Evolutionary conservation across 2,329 filamentous ascomycete species (phyloP), one percentile per base, ranked within the genome.

Genomic region (Chaetomium globosum): DNA sequence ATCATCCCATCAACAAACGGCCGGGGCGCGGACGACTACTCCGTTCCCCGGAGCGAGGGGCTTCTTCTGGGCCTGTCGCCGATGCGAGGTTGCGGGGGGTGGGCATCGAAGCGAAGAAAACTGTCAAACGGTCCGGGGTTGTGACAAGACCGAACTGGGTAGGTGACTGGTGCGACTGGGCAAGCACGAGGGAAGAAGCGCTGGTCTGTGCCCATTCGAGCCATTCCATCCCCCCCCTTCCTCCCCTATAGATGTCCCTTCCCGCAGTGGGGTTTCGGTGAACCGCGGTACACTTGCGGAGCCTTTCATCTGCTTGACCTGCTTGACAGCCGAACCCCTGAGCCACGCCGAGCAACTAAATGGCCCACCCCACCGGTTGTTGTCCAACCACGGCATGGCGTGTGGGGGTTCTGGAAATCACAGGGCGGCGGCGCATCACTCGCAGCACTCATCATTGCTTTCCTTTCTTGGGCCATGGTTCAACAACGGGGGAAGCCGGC

Each of bases 41-140:
- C 43, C 30, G 58, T 28, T 23, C 26, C 39, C 60, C 60, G 60
- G 43, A 57, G 39, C 60, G 46, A 57, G n/a, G 12, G 30, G 23
- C 52, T 43, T 48, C 39, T 49, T 61, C 55, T 30, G 59, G 59
- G 4, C 10, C 16, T 39, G n/a, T 46, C 59, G 59, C 51, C 59
- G 51, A 46, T 43, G 39, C 39, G 39, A 43, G 39, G 39, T 43
- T 43, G 39, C 39, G 39, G 39, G 36, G 36, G 36, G 31, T 8
- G 33, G 33, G 39, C 39, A 19, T 19, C 39, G 39, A 43, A 43
- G 39, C 39, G 39, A 43, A 43, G 39, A 16, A 43, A 43, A 43
- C 39, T 43, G 39, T 43, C 39, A 43, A 43, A 43, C 16, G 39
- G 39, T 43, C 39, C 39, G 39, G 39, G 39, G 39, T 43, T 19